Conservation (phyloP, 2,329 filamentous ascomycete genomes). For the Cladosporium sp. region DNA sequence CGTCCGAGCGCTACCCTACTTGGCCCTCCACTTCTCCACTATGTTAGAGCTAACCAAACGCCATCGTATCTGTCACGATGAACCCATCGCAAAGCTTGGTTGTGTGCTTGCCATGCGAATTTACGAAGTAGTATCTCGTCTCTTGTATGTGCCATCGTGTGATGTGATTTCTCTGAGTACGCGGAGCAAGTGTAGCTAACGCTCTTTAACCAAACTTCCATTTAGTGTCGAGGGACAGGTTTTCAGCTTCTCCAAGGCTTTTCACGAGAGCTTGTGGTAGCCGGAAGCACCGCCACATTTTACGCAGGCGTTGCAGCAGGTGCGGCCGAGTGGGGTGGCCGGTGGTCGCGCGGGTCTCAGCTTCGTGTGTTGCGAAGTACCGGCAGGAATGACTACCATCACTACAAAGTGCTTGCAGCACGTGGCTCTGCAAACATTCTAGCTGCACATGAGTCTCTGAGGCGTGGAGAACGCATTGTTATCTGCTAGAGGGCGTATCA, state of each 20-base stretch:
- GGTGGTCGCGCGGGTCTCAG: background rate
- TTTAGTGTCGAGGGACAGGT: no score
- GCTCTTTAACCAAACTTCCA: no score
- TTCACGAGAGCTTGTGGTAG: background rate
- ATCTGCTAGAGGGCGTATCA: background rate
- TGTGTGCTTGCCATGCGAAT: slow-evolving; percentile 7
- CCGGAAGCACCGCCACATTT: background rate
- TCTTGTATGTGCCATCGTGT: no score
- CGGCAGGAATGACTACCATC: background rate
- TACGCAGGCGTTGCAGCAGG: background rate
- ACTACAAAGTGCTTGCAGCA: background rate
- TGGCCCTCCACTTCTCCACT: no score
- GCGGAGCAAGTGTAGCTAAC: no score
- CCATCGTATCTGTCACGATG: background rate
- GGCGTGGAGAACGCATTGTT: background rate
- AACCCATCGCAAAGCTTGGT: slow-evolving; percentile 6
- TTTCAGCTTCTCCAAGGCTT: background rate
- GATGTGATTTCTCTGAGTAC: no score
- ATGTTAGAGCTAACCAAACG: no score
- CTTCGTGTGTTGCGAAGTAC: background rate
- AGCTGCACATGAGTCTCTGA: background rate
- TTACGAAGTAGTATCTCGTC: background rate
- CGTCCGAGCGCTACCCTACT: no score
- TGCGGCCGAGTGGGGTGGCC: background rate
- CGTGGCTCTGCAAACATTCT: background rate